phyloP scores from a whole-genome alignment of 2,329 filamentous ascomycete genomes.

The Penicillium expansum region DNA sequence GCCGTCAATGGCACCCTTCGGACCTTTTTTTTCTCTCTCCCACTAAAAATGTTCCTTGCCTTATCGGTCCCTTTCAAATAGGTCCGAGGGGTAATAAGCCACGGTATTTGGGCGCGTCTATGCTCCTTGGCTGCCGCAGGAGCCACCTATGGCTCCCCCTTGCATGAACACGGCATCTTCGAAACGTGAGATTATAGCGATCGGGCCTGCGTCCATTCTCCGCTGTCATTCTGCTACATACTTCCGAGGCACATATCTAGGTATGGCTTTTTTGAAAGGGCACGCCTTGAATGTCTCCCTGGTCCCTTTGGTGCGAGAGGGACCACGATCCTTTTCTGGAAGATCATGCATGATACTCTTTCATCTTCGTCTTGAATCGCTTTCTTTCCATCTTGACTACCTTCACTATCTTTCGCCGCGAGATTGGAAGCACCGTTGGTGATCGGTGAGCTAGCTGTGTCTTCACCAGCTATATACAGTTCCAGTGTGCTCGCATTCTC shows the following conservation, averaged over 20 bases:
- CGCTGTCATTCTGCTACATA: conserved; percentile 33
- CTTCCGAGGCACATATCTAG: conserved; percentile 41
- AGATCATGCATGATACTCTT: conserved; percentile 20
- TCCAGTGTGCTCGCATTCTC: conserved; percentile 14
- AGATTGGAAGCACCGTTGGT: conserved; percentile 3
- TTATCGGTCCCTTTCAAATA: conserved; percentile 21
- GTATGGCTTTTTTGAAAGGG: conserved; percentile 39
- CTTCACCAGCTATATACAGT: conserved; percentile 12
- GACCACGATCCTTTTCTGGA: conserved; percentile 21
- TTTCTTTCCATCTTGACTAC: conserved; percentile 12
- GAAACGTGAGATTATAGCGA: conserved; percentile 30
- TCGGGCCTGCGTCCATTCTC: conserved; percentile 27
- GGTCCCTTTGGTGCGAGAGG: conserved; percentile 32
- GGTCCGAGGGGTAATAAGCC: conserved; percentile 18
- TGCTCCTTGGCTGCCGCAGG: conserved; percentile 24
- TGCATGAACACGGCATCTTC: conserved; percentile 30
- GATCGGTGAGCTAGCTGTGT: conserved; percentile 18
- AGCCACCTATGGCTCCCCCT: conserved; percentile 27
- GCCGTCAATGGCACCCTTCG: conserved; percentile 20
- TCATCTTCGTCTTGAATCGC: conserved; percentile 18
- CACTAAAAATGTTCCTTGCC: conserved; percentile 16
- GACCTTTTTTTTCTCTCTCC: conserved; percentile 5
- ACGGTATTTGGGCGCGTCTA: conserved; percentile 23
- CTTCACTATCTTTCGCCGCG: conserved; percentile 6
- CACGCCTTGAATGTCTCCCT: conserved; percentile 34